Base-by-base conservation (phyloP, 345 rosid species). In the Boechera retrofracta region DNA sequence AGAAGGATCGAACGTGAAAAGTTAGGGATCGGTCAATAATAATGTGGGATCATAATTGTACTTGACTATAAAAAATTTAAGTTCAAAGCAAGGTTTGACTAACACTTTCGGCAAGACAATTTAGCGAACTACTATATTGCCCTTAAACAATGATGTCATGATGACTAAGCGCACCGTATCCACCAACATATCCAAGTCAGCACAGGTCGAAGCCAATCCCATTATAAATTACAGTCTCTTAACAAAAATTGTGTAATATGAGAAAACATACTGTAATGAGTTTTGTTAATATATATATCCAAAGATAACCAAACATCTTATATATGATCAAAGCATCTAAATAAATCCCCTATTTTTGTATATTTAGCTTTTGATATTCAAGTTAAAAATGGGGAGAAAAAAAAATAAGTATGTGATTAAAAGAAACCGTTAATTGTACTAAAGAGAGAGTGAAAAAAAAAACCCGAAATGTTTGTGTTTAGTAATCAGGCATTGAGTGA, bases 401-500 rank as follows among this genome's bases (percentile, higher is more conserved):
- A 1, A 74, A 59, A 0, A 60, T 59, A 28, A 44, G 10, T 5
- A 10, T 16, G 58, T 70, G 21, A 49, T 13, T 26, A 51, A 29
- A 8, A 7, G 12, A 71, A 21, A 21, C 24, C 24, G 24, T 21
- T 21, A 21, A 21, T 21, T 21, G 24, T 21, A 21, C 24, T 21
- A 21, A 21, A 21, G 24, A 21, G 24, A 21, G 24, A 21, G 24
- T 21, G 24, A 21, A 21, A 21, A 21, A 21, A 21, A 21, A 21
- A 21, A 21, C 24, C 24, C 24, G 24, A 21, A 21, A 21, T 21
- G 29, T 28, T 28, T 28, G 13, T 4, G 42, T 21, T 68, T 58
- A 79, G 78, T 91, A 91, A 76, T 86, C 82, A 71, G 97, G 97
- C 97, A 91, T 91, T 5, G 87, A 83, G 13, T 88, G 97, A 66